phyloP scores from a whole-genome alignment of 106 monocot genomes.

The Vanilla planifolia region DNA sequence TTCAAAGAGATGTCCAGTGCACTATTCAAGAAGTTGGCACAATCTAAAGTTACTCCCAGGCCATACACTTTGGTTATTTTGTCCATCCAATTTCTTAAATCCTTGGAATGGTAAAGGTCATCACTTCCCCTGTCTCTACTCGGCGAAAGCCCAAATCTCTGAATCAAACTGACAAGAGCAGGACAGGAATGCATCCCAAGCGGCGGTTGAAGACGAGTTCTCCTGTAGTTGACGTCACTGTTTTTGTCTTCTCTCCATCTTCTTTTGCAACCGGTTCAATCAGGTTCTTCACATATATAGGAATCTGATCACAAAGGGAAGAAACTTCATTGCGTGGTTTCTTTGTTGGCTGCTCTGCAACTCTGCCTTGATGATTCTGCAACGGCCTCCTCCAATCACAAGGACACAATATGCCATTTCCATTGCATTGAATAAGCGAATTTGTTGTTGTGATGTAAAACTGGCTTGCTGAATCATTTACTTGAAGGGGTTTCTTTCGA shows the following conservation, averaged over 20 bases:
- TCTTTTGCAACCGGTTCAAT: slow-evolving; percentile 5
- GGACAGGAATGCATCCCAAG: slow-evolving; percentile 48
- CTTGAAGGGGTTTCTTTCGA: slow-evolving; percentile 17
- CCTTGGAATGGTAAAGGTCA: slow-evolving; percentile 45
- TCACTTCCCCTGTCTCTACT: slow-evolving; percentile 17
- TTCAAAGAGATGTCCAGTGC: slow-evolving; percentile 60
- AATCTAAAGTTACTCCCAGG: slow-evolving; percentile 49
- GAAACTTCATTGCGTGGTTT: slow-evolving; percentile 11
- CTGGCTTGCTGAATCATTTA: background rate
- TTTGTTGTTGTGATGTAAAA: background rate
- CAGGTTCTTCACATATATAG: slow-evolving; percentile 5
- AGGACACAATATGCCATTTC: slow-evolving; percentile 25
- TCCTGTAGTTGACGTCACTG: slow-evolving; percentile 3
- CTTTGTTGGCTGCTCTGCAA: slow-evolving; percentile 20
- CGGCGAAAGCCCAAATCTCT: slow-evolving; percentile 11
- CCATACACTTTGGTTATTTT: slow-evolving; percentile 43
- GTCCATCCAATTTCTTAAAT: slow-evolving; percentile 55
- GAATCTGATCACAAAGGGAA: slow-evolving; percentile 6
- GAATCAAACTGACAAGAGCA: slow-evolving; percentile 26
- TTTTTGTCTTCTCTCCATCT: slow-evolving; percentile 11
- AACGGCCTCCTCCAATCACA: slow-evolving; percentile 16
- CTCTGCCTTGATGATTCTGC: slow-evolving; percentile 19
- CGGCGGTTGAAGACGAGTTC: slow-evolving; percentile 34
- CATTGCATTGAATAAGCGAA: slow-evolving; percentile 26
- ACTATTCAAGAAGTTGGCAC: slow-evolving; percentile 67